phyloP scores from a whole-genome alignment of 345 rosid species.

The Adansonia digitata region DNA sequence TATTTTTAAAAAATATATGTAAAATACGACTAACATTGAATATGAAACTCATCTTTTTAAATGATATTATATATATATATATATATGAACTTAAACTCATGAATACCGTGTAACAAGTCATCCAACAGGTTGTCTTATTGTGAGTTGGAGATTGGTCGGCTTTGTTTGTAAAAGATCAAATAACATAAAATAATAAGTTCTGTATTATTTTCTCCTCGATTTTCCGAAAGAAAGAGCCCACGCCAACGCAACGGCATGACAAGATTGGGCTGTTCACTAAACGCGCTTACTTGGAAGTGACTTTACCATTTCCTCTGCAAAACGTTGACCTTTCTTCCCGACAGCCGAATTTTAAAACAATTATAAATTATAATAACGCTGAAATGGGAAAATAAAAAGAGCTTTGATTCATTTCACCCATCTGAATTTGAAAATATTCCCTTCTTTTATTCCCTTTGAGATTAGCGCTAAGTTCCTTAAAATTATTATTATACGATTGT shows the following conservation, averaged over 20 bases:
- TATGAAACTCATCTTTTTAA: too few relatives aligned
- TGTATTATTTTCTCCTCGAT: background rate
- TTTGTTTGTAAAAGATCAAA: background rate
- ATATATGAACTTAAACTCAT: too few relatives aligned
- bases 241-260: background rate
- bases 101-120: background rate
- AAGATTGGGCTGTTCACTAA: background rate
- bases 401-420: background rate
- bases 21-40: too few relatives aligned
- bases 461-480: background rate
- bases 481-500: background rate
- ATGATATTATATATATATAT: too few relatives aligned
- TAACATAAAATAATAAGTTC: background rate
- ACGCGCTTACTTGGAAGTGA: slow-evolving; percentile 5
- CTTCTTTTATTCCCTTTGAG: background rate
- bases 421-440: background rate
- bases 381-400: background rate
- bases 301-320: background rate
- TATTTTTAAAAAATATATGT: too few relatives aligned
- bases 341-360: background rate
- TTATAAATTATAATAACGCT: background rate
- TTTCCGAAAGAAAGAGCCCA: background rate
- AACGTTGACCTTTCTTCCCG: background rate
- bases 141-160: slow-evolving; percentile 6
- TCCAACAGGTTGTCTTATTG: background rate